Evolutionary conservation across 139 green algal genomes (phyloP), one percentile per base, ranked within the genome.

Genomic region (Volvox africanus): DNA sequence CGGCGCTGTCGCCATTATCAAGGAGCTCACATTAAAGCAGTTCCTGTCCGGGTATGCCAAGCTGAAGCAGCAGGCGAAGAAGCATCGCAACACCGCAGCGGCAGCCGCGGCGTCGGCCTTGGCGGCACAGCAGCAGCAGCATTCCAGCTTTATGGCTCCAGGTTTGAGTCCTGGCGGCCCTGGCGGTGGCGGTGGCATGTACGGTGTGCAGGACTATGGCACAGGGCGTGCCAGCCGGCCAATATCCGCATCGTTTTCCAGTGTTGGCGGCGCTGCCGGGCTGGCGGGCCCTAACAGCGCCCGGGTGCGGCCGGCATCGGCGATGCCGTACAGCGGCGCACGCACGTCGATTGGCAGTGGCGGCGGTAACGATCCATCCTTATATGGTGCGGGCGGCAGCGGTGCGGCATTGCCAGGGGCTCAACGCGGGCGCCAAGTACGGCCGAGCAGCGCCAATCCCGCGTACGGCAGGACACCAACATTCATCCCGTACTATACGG

Each of bases 11-110:
- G 33, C 78, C 30, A 55, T 90, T 22, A 5, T 91, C 33, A 86
- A 86, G 33, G 76, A 89, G 80, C 91, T 93, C 0, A 89, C 80
- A 13, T 71, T 93, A 26, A 89, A 91, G 37, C 80, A 88, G 86
- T 93, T 93, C 61, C 80, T 91, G 35, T 61, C 86, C 14, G 68
- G 65, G 0, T 71, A 93, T 79, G 35, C 80, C 0, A 79, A 82
- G 24, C 80, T 93, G 78, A 89, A 89, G 69, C 68, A 86, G 87
- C 87, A 91, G 76, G 87, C 28, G 21, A 71, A 73, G 44, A 37
- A 37, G 69, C 36, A 82, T 20, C 28, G 71, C 24, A 19, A 61
- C 6, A 19, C n/a, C 1, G 69, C 44, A 30, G 11, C 71, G 85
- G 33, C 44, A 50, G 65, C 85, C 36, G 71, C 71, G 71, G n/a